Conservation (phyloP, 257 asterid genomes). For the Paraleonurus japonicus region DNA sequence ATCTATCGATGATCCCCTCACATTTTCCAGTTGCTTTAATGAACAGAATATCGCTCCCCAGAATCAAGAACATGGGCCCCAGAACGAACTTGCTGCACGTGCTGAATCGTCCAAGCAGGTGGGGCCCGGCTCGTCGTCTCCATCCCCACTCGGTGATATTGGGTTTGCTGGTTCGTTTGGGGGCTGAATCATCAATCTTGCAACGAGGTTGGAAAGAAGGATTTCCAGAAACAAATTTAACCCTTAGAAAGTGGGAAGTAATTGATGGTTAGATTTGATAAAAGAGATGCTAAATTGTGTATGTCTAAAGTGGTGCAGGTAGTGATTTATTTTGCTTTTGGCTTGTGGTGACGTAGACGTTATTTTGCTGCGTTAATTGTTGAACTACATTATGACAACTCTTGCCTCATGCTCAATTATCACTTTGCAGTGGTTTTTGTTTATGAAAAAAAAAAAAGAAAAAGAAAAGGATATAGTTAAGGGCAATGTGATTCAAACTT, state of each 20-base stretch:
- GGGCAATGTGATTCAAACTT: neutral
- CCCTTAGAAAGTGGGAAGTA: conserved; percentile 23
- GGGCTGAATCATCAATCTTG: conserved; percentile 33
- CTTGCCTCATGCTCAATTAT: neutral
- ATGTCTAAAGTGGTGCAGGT: conserved; percentile 13
- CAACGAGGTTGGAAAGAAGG: conserved; percentile 36
- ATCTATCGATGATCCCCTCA: conserved; percentile 27
- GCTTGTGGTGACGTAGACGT: conserved; percentile 1
- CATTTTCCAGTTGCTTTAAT: conserved; percentile 25
- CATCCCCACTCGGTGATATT: conserved; percentile 25
- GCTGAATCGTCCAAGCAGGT: conserved; percentile 26
- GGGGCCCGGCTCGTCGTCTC: conserved; percentile 18
- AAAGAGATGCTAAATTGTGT: neutral
- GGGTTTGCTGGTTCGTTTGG: conserved; percentile 26
- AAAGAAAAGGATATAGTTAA: neutral
- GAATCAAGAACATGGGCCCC: neutral
- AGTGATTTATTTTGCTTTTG: conserved; percentile 17
- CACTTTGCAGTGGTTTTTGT: neutral
- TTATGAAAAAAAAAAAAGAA: neutral
- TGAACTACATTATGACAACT: neutral
- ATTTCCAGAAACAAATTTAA: conserved; percentile 37
- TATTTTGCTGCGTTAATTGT: conserved; percentile 7
- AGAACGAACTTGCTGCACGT: conserved; percentile 27
- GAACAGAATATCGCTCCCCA: neutral
- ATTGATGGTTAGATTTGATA: conserved; percentile 12